Conservation (phyloP, 768 basidiomycete species). For the Dentipellis fragilis region DNA sequence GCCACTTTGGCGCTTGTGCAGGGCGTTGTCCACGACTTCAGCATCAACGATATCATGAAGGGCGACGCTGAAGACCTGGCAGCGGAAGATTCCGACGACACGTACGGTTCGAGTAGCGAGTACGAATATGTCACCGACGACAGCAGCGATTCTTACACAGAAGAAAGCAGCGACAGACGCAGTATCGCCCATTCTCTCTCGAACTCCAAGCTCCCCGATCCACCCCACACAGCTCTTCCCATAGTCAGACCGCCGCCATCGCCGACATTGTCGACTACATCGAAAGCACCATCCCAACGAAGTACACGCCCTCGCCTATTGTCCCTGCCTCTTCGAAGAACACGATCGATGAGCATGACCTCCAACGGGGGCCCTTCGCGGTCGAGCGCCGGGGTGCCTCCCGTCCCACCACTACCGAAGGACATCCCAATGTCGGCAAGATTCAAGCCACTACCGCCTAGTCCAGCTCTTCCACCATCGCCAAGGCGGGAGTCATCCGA, state of each 20-base stretch:
- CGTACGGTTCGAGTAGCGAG: constrained; percentile 21
- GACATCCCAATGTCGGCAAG: constrained; percentile 19
- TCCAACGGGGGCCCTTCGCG: neutral
- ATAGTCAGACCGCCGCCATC: constrained; percentile 1
- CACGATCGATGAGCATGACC: constrained; percentile 34
- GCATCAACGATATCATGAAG: constrained; percentile 68
- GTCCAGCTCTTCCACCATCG: constrained; percentile 10
- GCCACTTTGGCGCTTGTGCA: constrained; percentile 74
- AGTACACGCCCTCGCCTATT: constrained; percentile 9
- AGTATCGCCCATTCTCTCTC: constrained; percentile 15
- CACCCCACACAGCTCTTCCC: neutral
- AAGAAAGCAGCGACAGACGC: constrained; percentile 7
- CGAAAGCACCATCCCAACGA: neutral
- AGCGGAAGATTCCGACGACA: constrained; percentile 42
- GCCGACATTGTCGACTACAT: neutral
- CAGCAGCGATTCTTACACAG: constrained; percentile 17
- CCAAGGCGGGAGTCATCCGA: neutral
- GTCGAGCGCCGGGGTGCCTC: constrained; percentile 26
- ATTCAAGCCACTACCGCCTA: constrained; percentile 33
- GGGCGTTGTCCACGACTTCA: constrained; percentile 71
- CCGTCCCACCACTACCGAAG: constrained; percentile 25
- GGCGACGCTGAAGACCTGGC: constrained; percentile 77
- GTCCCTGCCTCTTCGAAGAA: constrained; percentile 30
- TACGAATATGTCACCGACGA: constrained; percentile 31
- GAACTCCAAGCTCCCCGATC: neutral